Base-by-base conservation (phyloP, 2,329 filamentous ascomycete species). In the Purpureocillium takamizusanense region DNA sequence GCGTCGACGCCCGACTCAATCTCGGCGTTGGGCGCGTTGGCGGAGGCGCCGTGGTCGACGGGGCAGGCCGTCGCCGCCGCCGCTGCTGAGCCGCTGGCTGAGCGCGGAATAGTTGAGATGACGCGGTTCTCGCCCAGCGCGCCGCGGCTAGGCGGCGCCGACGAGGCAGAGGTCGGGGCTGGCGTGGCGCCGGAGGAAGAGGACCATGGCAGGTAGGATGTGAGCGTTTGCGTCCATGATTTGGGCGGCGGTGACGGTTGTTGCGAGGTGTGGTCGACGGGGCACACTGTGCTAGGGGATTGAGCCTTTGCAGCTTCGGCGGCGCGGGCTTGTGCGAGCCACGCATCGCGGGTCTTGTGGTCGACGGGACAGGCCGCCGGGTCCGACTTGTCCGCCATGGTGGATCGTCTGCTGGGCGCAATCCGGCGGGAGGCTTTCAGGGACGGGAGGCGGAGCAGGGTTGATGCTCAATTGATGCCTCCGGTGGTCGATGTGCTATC, bases 341-440 rank as follows among this genome's bases (percentile, higher is more conserved):
- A 98, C 51, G 83, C 78, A 52, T 88, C 83, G 52, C 92, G 83
- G 37, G 87, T 83, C 53, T 86, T 85, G 65, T 89, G 84, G 64
- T 97, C 89, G 53, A 97, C 87, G 5, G 92, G 92, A 54, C 92
- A 97, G 41, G 70, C 70, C 46, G 51, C 46, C 15, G 21, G 21
- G 21, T 52, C 43, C 34, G 46, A 33, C 31, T 43, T 44, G 38
- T 52, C 35, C 30, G 52, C 45, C 57, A 60, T 61, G 31, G 25
- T 14, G 16, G 7, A n/a, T 15, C 4, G 35, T 2, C 36, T 25
- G 12, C 34, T n/a, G n/a, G n/a, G n/a, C n/a, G n/a, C n/a, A n/a
- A n/a, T n/a, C n/a, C n/a, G n/a, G n/a, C n/a, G n/a, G n/a, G n/a
- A n/a, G n/a, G n/a, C n/a, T n/a, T n/a, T n/a, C n/a, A n/a, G n/a